Conservation (phyloP, 257 asterid genomes). For the Scutellaria barbata region DNA sequence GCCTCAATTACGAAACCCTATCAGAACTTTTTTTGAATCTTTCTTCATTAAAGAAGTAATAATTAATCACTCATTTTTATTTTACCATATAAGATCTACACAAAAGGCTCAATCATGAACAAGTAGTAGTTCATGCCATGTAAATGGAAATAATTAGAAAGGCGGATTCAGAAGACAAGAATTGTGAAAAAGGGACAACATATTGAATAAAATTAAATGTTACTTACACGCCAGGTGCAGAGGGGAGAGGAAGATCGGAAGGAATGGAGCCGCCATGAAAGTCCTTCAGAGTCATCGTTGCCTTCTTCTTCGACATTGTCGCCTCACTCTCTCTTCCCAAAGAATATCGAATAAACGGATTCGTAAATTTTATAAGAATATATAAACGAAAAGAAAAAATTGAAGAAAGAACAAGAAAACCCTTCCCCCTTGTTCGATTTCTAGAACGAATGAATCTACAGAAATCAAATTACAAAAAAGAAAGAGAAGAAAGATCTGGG, state of each 20-base stretch:
- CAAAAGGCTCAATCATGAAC: conserved; percentile 9
- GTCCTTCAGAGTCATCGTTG: conserved; percentile 92
- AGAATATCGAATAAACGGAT: conserved; percentile 23
- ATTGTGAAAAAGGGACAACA: neutral
- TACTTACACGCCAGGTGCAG: conserved; percentile 96
- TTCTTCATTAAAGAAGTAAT: conserved; percentile 2
- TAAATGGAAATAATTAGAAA: neutral
- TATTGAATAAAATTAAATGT: conserved; percentile 7
- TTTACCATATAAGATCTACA: conserved; percentile 26
- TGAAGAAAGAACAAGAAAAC: neutral
- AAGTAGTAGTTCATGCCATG: conserved; percentile 9
- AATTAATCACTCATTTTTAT: conserved; percentile 5
- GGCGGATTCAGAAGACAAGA: conserved; percentile 14
- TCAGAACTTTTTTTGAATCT: neutral
- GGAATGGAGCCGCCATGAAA: conserved; percentile 98
- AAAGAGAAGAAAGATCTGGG: conserved; percentile 19
- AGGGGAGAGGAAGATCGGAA: conserved; percentile 90
- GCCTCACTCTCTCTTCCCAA: conserved; percentile 26
- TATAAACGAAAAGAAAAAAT: neutral
- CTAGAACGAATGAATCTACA: conserved; percentile 33
- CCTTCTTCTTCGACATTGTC: conserved; percentile 89
- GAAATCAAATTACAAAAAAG: conserved; percentile 9
- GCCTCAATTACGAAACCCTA: conserved; percentile 16
- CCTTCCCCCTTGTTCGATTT: conserved; percentile 30
- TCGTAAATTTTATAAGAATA: neutral